Conservation (phyloP, 306 rosid species). For the Crotalaria pallida region DNA sequence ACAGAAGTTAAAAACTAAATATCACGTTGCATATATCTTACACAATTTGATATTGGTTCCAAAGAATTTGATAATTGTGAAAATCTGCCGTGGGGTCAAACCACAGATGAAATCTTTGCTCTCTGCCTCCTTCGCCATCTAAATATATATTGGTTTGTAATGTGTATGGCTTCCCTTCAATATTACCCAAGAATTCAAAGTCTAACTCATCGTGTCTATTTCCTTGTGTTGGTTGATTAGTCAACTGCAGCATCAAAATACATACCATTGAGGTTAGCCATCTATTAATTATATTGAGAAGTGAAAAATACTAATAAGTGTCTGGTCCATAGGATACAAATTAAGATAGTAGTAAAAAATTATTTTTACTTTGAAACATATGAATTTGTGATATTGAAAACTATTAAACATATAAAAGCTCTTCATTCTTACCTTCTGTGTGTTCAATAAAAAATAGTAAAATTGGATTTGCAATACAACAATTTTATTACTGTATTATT, state of each 20-base stretch:
- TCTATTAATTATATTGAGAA: neutral
- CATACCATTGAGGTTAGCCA: neutral
- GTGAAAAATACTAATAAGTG: too few species aligned
- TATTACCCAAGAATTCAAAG: slow-evolving; percentile 59
- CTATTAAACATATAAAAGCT: too few species aligned
- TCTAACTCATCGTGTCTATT: slow-evolving; percentile 46
- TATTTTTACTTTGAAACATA: too few species aligned
- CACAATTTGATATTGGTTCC: slow-evolving; percentile 66
- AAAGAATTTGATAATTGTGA: slow-evolving; percentile 42
- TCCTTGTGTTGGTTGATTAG: slow-evolving; percentile 31
- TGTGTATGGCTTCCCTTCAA: slow-evolving; percentile 32
- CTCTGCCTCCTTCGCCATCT: slow-evolving; percentile 40
- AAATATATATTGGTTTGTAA: slow-evolving; percentile 55
- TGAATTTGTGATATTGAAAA: too few species aligned
- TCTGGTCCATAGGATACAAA: too few species aligned
- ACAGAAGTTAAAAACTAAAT: too few species aligned
- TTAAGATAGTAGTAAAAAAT: too few species aligned
- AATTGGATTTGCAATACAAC: too few species aligned
- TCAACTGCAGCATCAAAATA: slow-evolving; percentile 29
- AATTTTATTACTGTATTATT: too few species aligned
- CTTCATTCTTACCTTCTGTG: too few species aligned
- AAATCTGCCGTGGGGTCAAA: slow-evolving; percentile 49
- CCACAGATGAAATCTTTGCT: slow-evolving; percentile 54
- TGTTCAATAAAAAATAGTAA: too few species aligned
- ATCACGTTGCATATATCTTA: slow-evolving; percentile 27